These are phyloP conservation scores for Thielaviopsis ethacetica DNA, from an alignment of 2,329 filamentous ascomycete species.

Conservation along the genomic window DNA sequence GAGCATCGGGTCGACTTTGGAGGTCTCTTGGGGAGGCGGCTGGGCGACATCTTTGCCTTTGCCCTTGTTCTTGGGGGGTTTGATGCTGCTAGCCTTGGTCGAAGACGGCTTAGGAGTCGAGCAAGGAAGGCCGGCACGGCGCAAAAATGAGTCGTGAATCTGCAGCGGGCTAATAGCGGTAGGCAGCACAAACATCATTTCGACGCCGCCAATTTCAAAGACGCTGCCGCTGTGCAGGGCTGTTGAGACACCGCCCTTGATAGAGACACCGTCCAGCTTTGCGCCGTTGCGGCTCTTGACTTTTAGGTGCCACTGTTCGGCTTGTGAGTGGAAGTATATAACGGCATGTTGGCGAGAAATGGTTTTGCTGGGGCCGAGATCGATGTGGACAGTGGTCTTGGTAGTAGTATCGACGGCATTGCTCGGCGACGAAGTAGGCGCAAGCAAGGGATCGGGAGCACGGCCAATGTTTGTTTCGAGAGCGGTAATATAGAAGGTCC, in stretches of 20 bases:
- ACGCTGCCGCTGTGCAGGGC: constrained; percentile 73
- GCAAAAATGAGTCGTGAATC: constrained; percentile 52
- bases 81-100: too few relatives aligned
- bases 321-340: constrained; percentile 53
- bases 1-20: too few relatives aligned
- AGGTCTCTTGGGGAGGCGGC: too few relatives aligned
- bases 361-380: constrained; percentile 70
- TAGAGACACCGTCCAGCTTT: constrained; percentile 57
- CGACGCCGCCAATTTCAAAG: constrained; percentile 77
- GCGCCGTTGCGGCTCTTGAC: constrained; percentile 88
- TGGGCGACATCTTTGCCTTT: too few relatives aligned
- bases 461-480: constrained; percentile 64
- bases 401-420: constrained; percentile 14
- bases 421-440: constrained; percentile 18
- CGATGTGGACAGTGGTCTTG: constrained; percentile 53
- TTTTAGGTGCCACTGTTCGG: constrained; percentile 63
- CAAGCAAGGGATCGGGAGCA: constrained; percentile 18
- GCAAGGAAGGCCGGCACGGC: constrained; percentile 41
- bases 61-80: too few relatives aligned
- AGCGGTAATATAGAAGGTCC: constrained; percentile 70
- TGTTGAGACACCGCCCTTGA: constrained; percentile 51
- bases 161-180: constrained; percentile 48
- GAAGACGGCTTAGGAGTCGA: constrained; percentile 14
- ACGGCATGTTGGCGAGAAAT: constrained; percentile 63
- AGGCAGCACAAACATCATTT: constrained; percentile 98